Evolutionary conservation across 1,284 basidiomycete genomes (phyloP), one percentile per base, ranked within the genome.

Genomic region (Irpex lacteus): DNA sequence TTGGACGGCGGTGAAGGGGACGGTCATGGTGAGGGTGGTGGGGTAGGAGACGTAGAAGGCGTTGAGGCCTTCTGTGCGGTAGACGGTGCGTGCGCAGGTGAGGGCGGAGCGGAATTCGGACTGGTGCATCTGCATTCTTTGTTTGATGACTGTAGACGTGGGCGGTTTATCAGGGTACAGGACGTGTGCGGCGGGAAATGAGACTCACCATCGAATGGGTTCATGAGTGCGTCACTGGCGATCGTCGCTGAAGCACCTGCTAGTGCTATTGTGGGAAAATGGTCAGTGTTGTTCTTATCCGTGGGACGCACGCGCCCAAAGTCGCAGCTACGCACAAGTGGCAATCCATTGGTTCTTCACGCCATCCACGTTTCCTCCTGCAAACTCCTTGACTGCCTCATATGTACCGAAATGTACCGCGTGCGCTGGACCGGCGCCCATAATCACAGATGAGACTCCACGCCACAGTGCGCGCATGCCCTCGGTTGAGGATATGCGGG

Each of bases 1-100:
- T 76, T 99, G 98, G 50, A 96, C 95, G 49, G 98, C 97, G 64
- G 97, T 98, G 82, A 98, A 98, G 1, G 98, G 98, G 52, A 99
- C 94, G 52, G 94, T 92, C 86, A 99, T 99, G 68, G 89, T 95
- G 70, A 98, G 83, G 3, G 98, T 99, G 13, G 97, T 99, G 4
- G 98, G 98, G 78, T 99, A 99, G 9, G 97, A 99, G 65, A 99
- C 89, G 78, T 98, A 99, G 82, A 99, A 99, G 5, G 98, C 97
- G 36, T 82, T 73, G 44, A 98, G 76, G 49, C 98, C 98, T 78
- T 99, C 98, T 61, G 79, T 87, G 61, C 80, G 85, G 80, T 96
- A 96, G 59, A 99, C 91, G 13, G 88, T 88, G 11, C 83, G 84
- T 63, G 96, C 94, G 72, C 95, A 96, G 32, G 86, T 85, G 69